phyloP scores from a whole-genome alignment of 768 basidiomycete species.

The Rhodocollybia butyracea region DNA sequence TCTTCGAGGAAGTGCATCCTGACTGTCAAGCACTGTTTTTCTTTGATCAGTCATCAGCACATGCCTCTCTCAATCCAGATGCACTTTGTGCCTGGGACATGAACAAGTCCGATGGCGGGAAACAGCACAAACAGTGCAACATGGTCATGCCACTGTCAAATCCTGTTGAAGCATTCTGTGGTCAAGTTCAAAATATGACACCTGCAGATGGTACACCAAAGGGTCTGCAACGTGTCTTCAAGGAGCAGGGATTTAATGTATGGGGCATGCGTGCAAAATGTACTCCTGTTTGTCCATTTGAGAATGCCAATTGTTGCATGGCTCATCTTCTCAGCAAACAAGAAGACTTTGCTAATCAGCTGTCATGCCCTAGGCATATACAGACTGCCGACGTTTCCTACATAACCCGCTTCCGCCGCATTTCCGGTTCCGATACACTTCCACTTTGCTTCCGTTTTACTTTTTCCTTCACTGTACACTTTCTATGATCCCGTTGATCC shows the following conservation, averaged over 20 bases:
- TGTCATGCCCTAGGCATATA: no score
- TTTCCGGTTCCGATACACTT: no score
- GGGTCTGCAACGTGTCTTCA: slow-evolving; percentile 19
- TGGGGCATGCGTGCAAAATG: slow-evolving; percentile 24
- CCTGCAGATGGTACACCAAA: slow-evolving; percentile 16
- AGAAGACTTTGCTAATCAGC: slow-evolving; percentile 28
- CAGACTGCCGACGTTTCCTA: no score
- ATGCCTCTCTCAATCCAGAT: slow-evolving; percentile 20
- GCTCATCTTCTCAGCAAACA: slow-evolving; percentile 26
- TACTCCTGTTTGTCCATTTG: slow-evolving; percentile 22
- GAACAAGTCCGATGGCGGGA: slow-evolving; percentile 23
- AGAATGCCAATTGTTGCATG: slow-evolving; percentile 27
- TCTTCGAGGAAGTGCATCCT: slow-evolving; percentile 22
- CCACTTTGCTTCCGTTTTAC: no score
- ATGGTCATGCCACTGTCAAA: slow-evolving; percentile 23
- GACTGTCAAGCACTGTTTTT: slow-evolving; percentile 17
- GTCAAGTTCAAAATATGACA: slow-evolving; percentile 23
- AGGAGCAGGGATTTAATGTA: slow-evolving; percentile 25
- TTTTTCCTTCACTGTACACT: no score
- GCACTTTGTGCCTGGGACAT: slow-evolving; percentile 22
- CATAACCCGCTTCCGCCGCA: no score
- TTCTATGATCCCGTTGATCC: no score
- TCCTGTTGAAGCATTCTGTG: slow-evolving; percentile 12
- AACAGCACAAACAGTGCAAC: slow-evolving; percentile 18
- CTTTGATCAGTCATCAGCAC: slow-evolving; percentile 27